A percentile compares a stretch with the other conserved stretches of the same genome.
Evolutionary conservation across 139 green algal genomes (phyloP).

Genomic region (Deuterostichococcus epilithicus): DNA sequence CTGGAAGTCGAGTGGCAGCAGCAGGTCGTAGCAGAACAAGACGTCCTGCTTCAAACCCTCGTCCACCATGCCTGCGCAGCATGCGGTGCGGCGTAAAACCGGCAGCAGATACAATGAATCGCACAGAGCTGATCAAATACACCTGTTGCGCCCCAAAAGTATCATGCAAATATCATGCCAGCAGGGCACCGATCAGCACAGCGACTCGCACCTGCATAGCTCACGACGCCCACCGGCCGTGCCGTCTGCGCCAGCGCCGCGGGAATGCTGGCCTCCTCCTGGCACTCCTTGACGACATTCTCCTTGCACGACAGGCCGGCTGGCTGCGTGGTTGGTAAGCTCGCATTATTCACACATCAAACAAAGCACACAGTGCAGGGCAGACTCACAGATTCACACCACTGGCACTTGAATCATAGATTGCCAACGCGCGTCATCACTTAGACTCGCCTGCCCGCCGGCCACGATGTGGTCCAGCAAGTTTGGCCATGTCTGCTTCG

Average conservation of each 20-base stretch:
- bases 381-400: neutral
- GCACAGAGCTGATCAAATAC: too few species aligned
- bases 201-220: conserved; percentile 33
- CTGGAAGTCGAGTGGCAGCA: conserved; percentile 82
- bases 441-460: conserved; percentile 66
- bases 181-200: too few species aligned
- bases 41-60: conserved; percentile 83
- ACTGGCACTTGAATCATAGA: neutral
- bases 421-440: neutral
- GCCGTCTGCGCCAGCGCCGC: conserved; percentile 51
- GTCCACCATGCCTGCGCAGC: neutral
- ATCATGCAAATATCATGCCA: too few species aligned
- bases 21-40: conserved; percentile 88
- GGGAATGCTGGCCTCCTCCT: conserved; percentile 89
- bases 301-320: conserved; percentile 26
- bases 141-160: neutral
- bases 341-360: neutral
- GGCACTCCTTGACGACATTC: conserved; percentile 94
- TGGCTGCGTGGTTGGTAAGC: neutral
- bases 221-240: conserved; percentile 43
- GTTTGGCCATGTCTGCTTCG: conserved; percentile 88
- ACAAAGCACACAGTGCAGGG: neutral
- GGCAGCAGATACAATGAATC: too few species aligned
- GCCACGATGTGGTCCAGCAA: conserved; percentile 95
- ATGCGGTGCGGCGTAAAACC: conserved; percentile 2